Base-by-base conservation (phyloP, 2,329 filamentous ascomycete species). In the Triangularia verruculosa region DNA sequence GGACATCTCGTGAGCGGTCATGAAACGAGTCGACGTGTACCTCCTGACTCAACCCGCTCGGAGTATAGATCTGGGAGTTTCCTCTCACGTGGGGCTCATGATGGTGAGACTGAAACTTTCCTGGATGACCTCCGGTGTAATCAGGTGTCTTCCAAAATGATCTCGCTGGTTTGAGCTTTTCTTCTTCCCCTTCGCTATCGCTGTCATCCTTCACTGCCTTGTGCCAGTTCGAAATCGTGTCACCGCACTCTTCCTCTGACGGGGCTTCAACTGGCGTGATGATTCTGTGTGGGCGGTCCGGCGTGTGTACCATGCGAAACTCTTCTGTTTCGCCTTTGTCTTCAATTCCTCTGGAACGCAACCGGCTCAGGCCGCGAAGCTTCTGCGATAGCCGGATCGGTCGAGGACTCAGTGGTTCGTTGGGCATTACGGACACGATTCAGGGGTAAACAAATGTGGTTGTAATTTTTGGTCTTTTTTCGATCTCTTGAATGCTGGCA, bases 211-310 rank as follows among this genome's bases (percentile, higher is more conserved):
- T 47, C n/a, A 47, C 63, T 8, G 62, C 51, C 6, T 25, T 56
- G 13, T 69, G 69, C 70, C 69, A 71, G 24, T 59, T 57, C 27
- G 59, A 60, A n/a, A 71, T 69, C 20, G 60, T 62, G n/a, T 63
- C 52, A 5, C 67, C 66, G 43, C 73, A 74, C 65, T 74, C 68
- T 30, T 72, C 71, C 25, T 74, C 73, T 1, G 69, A 67, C 1
- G 73, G 73, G 3, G 69, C 67, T 47, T 72, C 66, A 8, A 59
- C 34, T 1, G 67, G 67, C 4, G 60, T 62, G 13, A 70, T 17
- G 2, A 69, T 61, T 8, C 66, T 61, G 1, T 32, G 8, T 0
- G 70, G 72, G 1, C 72, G 69, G 59, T 74, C 73, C 7, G 73
- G 73, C 1, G 68, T 68, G 54, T 59, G 57, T 28, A 52, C 39